Evolutionary conservation across 1,284 basidiomycete genomes (phyloP).

Genomic region (Tilletia horrida): DNA sequence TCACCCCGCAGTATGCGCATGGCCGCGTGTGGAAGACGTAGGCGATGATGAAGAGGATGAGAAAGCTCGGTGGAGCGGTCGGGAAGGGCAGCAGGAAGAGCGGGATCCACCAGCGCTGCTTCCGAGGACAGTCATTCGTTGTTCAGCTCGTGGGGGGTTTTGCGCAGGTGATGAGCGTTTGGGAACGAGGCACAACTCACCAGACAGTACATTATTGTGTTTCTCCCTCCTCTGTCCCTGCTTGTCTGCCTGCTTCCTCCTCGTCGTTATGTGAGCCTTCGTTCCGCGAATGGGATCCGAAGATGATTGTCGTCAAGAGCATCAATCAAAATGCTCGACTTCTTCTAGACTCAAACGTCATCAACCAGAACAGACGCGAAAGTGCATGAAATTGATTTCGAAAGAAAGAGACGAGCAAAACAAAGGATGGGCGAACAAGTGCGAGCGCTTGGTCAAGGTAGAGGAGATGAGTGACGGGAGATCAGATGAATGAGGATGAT

Average conservation of each 20-base stretch:
- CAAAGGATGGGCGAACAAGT: no score
- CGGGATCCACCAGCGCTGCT: slow-evolving; percentile 46
- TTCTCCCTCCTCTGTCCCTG: neutral
- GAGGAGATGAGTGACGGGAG: no score
- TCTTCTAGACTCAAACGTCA: no score
- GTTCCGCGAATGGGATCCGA: neutral
- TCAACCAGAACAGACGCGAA: no score
- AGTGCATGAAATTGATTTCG: no score
- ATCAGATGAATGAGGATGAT: no score
- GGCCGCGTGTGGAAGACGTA: slow-evolving; percentile 44
- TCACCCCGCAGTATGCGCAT: slow-evolving; percentile 47
- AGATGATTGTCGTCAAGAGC: no score
- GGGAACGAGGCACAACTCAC: neutral
- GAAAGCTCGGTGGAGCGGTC: slow-evolving; percentile 40
- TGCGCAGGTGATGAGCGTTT: neutral
- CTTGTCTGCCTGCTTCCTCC: neutral
- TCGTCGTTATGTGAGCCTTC: neutral
- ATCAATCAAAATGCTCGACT: no score
- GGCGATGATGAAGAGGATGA: slow-evolving; percentile 43
- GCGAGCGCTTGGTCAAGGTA: no score
- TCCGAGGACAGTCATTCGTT: neutral
- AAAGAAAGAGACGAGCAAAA: no score
- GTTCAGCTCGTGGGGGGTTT: neutral
- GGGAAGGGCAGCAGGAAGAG: slow-evolving; percentile 47
- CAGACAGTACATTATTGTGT: slow-evolving; percentile 8